Conservation (phyloP, 805 yeast species). For the Candida fluviatilis region DNA sequence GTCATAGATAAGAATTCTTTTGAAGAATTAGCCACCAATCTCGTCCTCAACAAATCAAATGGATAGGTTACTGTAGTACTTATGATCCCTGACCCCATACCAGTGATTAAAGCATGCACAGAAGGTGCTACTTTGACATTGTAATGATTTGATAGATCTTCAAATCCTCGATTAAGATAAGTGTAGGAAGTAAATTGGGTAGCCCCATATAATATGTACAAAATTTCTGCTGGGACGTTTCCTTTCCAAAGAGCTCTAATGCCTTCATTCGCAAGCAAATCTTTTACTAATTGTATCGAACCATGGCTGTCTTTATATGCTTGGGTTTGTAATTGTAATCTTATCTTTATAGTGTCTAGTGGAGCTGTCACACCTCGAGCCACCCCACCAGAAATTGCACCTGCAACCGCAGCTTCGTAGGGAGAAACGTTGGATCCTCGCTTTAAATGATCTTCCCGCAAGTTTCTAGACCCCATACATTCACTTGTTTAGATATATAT, state of each 20-base stretch:
- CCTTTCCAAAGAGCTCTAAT: constrained; percentile 89
- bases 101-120: constrained; percentile 53
- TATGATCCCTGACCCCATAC: constrained; percentile 70
- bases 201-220: constrained; percentile 84
- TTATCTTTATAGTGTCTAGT: constrained; percentile 70
- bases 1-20: constrained; percentile 36
- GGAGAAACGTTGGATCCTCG: constrained; percentile 52
- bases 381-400: constrained; percentile 64
- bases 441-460: constrained; percentile 40
- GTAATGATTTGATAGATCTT: constrained; percentile 19
- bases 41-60: constrained; percentile 81
- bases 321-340: constrained; percentile 57
- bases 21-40: constrained; percentile 64
- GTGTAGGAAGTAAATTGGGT: constrained; percentile 76
- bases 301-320: constrained; percentile 20
- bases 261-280: constrained; percentile 62
- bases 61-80: constrained; percentile 83
- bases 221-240: constrained; percentile 82
- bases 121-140: constrained; percentile 26
- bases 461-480: constrained; percentile 10
- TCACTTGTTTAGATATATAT: too few species aligned
- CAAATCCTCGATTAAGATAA: constrained; percentile 43
- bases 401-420: constrained; percentile 57
- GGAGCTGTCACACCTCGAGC: constrained; percentile 69
- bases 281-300: constrained; percentile 30